Percentiles rank a stretch among this genome's conserved stretches.
phyloP scores from a whole-genome alignment of 164 flowering plant species.

The Brasenia schreberi region DNA sequence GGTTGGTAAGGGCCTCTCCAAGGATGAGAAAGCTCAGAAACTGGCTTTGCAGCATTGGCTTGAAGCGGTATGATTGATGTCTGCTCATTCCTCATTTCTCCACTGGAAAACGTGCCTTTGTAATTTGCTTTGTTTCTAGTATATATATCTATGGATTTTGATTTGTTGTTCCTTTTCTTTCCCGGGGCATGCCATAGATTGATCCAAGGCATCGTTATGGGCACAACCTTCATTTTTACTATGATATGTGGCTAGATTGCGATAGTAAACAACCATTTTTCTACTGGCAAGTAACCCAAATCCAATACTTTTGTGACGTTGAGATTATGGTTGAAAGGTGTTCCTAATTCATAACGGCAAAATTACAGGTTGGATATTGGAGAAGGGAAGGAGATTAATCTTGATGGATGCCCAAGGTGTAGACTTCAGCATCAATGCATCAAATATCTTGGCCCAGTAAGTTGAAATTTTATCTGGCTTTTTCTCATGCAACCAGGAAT shows the following conservation, averaged over 20 bases:
- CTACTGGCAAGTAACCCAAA: slow-evolving; percentile 53
- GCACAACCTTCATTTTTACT: slow-evolving; percentile 85
- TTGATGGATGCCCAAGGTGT: slow-evolving; percentile 55
- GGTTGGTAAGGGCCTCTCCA: slow-evolving; percentile 94
- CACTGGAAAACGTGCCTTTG: no score
- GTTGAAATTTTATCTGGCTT: slow-evolving; percentile 5
- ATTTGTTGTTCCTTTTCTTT: not conserved
- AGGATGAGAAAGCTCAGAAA: slow-evolving; percentile 76
- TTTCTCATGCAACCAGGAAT: no score
- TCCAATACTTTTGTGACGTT: not conserved
- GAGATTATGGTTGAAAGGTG: no score
- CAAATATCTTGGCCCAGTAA: slow-evolving; percentile 86
- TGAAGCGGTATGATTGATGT: slow-evolving; percentile 67
- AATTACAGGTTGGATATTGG: slow-evolving; percentile 74
- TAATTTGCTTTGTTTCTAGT: not conserved
- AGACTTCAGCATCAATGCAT: slow-evolving; percentile 92
- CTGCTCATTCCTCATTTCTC: not conserved
- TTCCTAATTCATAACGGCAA: not conserved
- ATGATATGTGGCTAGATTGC: slow-evolving; percentile 74
- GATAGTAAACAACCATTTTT: slow-evolving; percentile 80
- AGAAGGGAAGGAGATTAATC: slow-evolving; percentile 71
- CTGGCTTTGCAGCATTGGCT: slow-evolving; percentile 98
- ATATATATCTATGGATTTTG: not conserved
- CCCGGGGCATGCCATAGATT: slow-evolving; percentile 31
- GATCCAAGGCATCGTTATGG: slow-evolving; percentile 98